Evolutionary conservation across 2,329 filamentous ascomycete genomes (phyloP), one percentile per base, ranked within the genome.

Genomic region (Colletotrichum sp.): DNA sequence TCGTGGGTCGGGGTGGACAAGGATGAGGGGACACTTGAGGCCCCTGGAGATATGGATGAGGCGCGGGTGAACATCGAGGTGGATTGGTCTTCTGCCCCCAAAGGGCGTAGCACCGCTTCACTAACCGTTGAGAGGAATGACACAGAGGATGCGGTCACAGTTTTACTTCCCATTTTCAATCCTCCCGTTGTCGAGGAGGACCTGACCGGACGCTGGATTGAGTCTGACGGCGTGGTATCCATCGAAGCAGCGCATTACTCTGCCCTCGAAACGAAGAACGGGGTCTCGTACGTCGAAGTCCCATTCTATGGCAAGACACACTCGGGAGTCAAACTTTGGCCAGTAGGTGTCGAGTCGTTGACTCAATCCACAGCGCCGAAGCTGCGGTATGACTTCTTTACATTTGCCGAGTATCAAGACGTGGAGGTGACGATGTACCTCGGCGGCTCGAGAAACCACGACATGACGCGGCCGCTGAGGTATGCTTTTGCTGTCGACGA

Each of bases 311-410:
- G 66, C 13, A 55, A 44, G 36, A 68, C 26, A 15, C 49, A n/a
- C 12, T 55, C 66, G 21, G 66, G 26, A 9, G 8, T 68, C 66
- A 68, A 57, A 28, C 66, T 30, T 7, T 68, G 66, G 66, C 66
- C 49, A 3, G 66, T 13, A 2, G 34, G 44, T 3, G n/a, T 59
- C 15, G 28, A 49, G 6, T 59, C 66, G 21, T 21, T 28, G n/a
- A 57, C 28, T 3, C 5, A 12, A 16, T 21, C 13, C 3, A 26
- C 49, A 16, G 44, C 32, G 8, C 49, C 66, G 16, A 39, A 32
- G 44, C 24, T 68, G 21, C 21, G 26, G 6, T 68, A 68, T 6
- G 44, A 55, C 44, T 68, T 68, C n/a, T 59, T 57, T 0, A 34
- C 44, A 0, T 57, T 68, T 9, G 4, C 13, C 12, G 28, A 55